Conservation (phyloP, 371 early-diverging fungal species). For the Gilbertella persicaria region DNA sequence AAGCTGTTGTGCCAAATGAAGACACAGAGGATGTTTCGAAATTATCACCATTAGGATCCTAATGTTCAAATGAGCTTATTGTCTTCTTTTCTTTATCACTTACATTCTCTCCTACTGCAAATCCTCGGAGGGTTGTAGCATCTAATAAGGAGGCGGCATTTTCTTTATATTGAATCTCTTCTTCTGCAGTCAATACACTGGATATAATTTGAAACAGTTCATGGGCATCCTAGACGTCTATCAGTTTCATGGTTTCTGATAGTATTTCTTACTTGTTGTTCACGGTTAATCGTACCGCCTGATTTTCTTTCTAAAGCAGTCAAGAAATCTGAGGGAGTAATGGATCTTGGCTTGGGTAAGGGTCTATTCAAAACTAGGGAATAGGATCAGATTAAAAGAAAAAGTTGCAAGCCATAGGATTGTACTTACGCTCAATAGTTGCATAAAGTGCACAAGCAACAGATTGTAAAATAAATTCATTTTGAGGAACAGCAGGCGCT, state of each 20-base stretch:
- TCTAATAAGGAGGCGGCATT: conserved; percentile 44
- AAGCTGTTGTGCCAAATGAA: conserved; percentile 49
- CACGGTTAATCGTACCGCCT: conserved; percentile 43
- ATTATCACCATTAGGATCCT: conserved; percentile 35
- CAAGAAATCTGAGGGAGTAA: conserved; percentile 42
- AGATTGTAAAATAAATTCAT: conserved; percentile 46
- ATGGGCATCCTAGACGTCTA: conserved; percentile 84
- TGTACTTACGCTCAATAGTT: conserved; percentile 47
- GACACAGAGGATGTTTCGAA: conserved; percentile 51
- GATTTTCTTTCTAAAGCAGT: conserved; percentile 45
- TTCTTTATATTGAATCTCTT: conserved; percentile 47
- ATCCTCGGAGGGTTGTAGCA: conserved; percentile 28
- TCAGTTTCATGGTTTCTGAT: too few species aligned
- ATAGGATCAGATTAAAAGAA: neutral
- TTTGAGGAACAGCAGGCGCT: conserved; percentile 29
- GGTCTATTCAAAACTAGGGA: conserved; percentile 44
- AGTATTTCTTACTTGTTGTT: conserved; percentile 52
- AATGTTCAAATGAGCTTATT: neutral
- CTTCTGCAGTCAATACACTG: conserved; percentile 75
- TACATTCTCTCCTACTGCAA: conserved; percentile 24
- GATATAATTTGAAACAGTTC: conserved; percentile 91
- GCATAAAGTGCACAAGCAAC: conserved; percentile 55
- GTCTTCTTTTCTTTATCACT: conserved; percentile 1
- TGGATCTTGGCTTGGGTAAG: conserved; percentile 36
- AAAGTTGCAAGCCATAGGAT: neutral